Percentiles rank a stretch among this genome's conserved stretches.
These are phyloP conservation scores for Lipomyces spencermartinsiae DNA, from an alignment of 805 yeast genomes.

Conservation along the genomic window DNA sequence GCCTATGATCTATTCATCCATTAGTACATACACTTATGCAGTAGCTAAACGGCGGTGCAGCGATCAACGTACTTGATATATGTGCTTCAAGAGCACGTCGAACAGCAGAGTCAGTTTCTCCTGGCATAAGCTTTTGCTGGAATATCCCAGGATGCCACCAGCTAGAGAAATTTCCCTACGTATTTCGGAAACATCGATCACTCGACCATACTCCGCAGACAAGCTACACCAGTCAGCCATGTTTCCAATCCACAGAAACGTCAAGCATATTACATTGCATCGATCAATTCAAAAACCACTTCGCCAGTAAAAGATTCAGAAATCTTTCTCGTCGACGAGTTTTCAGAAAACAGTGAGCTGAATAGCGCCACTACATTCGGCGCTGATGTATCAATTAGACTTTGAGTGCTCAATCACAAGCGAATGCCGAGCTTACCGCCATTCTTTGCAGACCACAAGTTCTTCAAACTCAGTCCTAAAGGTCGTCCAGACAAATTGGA, in stretches of 20 bases:
- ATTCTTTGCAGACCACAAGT: background rate
- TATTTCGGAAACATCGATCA: slow-evolving; percentile 19
- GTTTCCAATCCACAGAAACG: too few species aligned
- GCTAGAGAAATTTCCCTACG: slow-evolving; percentile 13
- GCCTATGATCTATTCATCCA: background rate
- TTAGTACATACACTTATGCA: slow-evolving; percentile 6
- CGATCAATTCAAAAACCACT: slow-evolving; percentile 2
- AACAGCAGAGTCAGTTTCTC: slow-evolving; percentile 4
- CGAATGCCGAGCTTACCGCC: background rate
- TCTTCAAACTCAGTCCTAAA: background rate
- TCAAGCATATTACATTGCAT: slow-evolving; percentile 7
- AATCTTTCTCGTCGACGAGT: background rate
- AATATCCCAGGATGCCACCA: slow-evolving; percentile 10
- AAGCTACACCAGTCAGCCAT: slow-evolving; percentile 9
- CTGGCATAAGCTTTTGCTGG: background rate
- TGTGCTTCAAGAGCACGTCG: slow-evolving; percentile 11
- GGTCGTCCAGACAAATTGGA: background rate
- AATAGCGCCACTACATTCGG: background rate
- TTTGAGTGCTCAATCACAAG: too few species aligned
- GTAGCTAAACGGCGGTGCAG: background rate
- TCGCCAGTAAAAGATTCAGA: slow-evolving; percentile 12
- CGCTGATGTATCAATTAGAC: background rate
- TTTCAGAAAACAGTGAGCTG: background rate
- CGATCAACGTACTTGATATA: slow-evolving; percentile 8
- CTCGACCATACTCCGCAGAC: slow-evolving; percentile 16